Base-by-base conservation (phyloP, 768 basidiomycete species). In the Podaxis sp. region DNA sequence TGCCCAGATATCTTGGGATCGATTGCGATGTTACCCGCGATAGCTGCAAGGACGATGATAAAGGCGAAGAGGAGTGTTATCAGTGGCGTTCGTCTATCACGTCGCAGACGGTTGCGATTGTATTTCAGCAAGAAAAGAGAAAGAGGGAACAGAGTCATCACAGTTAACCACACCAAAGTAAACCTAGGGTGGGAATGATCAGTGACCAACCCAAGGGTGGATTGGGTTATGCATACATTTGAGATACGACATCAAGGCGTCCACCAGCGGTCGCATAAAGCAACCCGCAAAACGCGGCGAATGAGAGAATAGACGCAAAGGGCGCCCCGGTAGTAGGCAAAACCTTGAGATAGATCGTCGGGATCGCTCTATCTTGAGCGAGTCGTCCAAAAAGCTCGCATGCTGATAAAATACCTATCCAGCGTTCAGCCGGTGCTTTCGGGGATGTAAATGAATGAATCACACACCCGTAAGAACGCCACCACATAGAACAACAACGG, bases 401-500 rank as follows among this genome's bases (percentile, higher is more conserved):
- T 10, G 86, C 84, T 50, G 80, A 79, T 11, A 86, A 67, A 18
- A 87, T 83, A 4, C 83, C 85, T 84, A 57, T 32, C 7, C 7
- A 9, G 7, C 2, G 1, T 32, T 32, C 32, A 32, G 32, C 32
- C 32, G 32, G 32, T 2, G 7, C 32, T 32, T 32, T 9, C 7
- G 32, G 32, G 9, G 7, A 32, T 32, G 52, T 13, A 28, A 28
- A 32, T 42, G n/a, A 55, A 27, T 21, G 13, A 27, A 46, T 25
- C 14, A 62, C 69, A 62, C 65, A 79, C 89, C 89, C 42, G 88
- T 86, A 6, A 91, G 75, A 27, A 90, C 84, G 1, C 88, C 88
- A 1, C 87, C 89, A 59, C 84, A 87, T 2, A 91, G 77, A 13
- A 90, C 89, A n/a, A 88, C 69, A 48, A 86, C 77, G 2, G 88